Conservation (phyloP, 257 asterid species). For the Avicennia marina region DNA sequence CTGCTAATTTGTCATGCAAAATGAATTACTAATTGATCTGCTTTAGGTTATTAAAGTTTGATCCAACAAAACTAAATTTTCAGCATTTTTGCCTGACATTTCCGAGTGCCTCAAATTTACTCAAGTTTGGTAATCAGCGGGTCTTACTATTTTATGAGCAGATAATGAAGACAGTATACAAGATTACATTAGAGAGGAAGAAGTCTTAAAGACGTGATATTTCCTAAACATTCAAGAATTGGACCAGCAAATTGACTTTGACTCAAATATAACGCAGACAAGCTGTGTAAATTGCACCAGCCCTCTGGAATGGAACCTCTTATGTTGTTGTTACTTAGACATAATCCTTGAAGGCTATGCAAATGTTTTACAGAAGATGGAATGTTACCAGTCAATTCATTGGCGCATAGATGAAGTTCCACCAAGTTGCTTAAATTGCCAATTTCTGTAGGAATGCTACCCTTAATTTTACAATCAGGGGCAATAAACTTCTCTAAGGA, state of each 20-base stretch:
- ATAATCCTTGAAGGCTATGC: constrained; percentile 17
- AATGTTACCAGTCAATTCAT: constrained; percentile 14
- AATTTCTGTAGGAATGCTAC: constrained; percentile 11
- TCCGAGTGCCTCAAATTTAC: no score
- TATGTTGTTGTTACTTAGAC: background rate
- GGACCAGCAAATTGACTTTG: constrained; percentile 10
- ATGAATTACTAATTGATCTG: no score
- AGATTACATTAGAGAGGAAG: constrained; percentile 8
- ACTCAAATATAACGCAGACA: background rate
- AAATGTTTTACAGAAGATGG: constrained; percentile 5
- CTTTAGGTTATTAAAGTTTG: no score
- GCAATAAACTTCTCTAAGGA: background rate
- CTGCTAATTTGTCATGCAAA: no score
- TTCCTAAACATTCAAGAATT: constrained; percentile 21
- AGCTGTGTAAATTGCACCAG: constrained; percentile 4
- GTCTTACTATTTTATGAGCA: no score
- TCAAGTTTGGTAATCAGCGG: no score
- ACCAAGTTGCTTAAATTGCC: constrained; percentile 16
- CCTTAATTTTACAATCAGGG: constrained; percentile 4
- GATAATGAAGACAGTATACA: no score
- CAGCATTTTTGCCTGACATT: no score
- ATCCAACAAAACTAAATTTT: no score
- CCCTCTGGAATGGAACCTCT: constrained; percentile 6
- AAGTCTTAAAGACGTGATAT: background rate
- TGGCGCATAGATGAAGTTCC: background rate